Base-by-base conservation (phyloP, 345 rosid genomes). In the Tarenaya hassleriana region DNA sequence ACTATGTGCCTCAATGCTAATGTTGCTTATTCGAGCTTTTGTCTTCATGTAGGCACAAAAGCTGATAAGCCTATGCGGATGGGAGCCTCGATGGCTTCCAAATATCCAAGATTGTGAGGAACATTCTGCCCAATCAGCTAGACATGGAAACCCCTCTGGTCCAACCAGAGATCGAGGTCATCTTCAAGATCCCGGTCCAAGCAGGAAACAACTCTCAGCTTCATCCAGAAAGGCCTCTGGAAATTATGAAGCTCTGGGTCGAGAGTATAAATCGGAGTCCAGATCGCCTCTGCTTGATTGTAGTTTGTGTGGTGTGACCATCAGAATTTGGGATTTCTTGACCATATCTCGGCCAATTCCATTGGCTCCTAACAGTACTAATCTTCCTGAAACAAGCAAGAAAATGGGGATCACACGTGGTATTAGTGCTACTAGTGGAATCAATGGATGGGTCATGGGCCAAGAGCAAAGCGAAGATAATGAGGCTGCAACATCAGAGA, bases 61-160 rank as follows among this genome's bases (percentile, higher is more conserved):
- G 73, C 85, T 92, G 61, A 81, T 83, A 77, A 92, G 99, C 68
- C 75, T 92, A n/a, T 92, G 99, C 47, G 99, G 99, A 54, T 92
- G 99, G 99, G 99, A 92, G 64, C 85, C 97, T 35, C 78, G 94
- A 70, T 92, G 99, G 99, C 91, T 83, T 64, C 82, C 80, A 43
- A 76, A 86, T 68, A 76, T 88, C 78, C 97, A 88, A 64, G 99
- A 92, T 50, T 92, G 87, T 69, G 99, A 88, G 81, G 99, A 92
- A 65, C 94, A 88, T 69, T 92, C 99, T 60, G 94, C 97, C 61
- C 99, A 92, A 40, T 92, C 99, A 47, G 88, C 99, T 59, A 85
- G 94, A 64, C 73, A 88, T 71, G 97, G 88, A 48, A 69, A 73
- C 63, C 84, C 91, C 56, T 71, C 89, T 39, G 86, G 86, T 39